Percentiles rank a stretch among this genome's conserved stretches.
phyloP scores from a whole-genome alignment of 1,284 basidiomycete genomes.

The Naganishia albida region DNA sequence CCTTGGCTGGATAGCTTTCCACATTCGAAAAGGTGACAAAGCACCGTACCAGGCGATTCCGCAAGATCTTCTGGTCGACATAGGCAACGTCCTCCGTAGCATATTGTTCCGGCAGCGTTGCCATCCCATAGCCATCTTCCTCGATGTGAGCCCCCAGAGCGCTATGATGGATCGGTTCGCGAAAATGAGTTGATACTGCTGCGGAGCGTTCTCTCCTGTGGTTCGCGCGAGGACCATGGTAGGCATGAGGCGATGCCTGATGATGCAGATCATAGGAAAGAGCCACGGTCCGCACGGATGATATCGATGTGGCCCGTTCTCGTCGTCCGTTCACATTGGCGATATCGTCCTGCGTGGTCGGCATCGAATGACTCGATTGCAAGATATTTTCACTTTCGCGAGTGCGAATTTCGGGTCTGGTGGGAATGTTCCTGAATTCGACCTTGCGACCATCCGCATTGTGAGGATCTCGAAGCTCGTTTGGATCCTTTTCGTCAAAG shows the following conservation, averaged over 20 bases:
- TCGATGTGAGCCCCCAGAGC: not conserved
- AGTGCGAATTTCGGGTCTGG: not conserved
- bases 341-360: not conserved
- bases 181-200: constrained; percentile 12
- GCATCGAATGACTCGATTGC: not conserved
- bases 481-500: not conserved
- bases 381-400: not conserved
- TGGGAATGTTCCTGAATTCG: not conserved
- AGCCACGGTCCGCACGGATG: constrained; percentile 10
- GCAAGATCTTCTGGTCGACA: constrained; percentile 13
- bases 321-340: not conserved
- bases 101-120: not conserved
- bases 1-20: not conserved
- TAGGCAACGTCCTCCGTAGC: constrained; percentile 1
- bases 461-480: not conserved
- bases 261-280: not conserved
- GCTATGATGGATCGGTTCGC: not conserved
- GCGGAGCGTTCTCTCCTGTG: constrained; percentile 24
- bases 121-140: not conserved
- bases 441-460: not conserved
- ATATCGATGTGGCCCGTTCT: constrained; percentile 20
- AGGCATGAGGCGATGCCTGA: not conserved
- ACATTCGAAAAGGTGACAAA: constrained; percentile 29
- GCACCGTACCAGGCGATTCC: constrained; percentile 27
- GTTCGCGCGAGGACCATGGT: not conserved